Base-by-base conservation (phyloP, 2,329 filamentous ascomycete genomes). In the Fusarium tjaetaba region DNA sequence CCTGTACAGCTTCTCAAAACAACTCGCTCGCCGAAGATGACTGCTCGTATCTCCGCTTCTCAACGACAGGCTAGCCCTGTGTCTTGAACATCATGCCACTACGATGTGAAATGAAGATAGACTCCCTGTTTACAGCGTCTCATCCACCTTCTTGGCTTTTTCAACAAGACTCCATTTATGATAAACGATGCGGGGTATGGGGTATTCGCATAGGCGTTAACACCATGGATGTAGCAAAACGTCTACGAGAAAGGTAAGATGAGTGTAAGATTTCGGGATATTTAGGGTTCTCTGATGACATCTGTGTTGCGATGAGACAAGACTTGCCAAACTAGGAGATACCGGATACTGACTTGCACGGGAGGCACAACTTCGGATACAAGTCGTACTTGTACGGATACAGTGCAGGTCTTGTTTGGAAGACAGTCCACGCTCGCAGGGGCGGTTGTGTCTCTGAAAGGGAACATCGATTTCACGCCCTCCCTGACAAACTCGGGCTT, bases 31-130 rank as follows among this genome's bases (percentile, higher is more conserved):
- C 72, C 72, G 71, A 72, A 51, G 18, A n/a, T 15, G 26, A 36
- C 45, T 16, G 36, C 65, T 74, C 72, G 71, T 74, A 74, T 74
- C 72, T 74, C 71, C 72, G 64, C 16, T 28, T 1, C 42, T 15
- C 10, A 7, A 11, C 18, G 7, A 36, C 22, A 42, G 22, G 10
- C 18, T 16, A 38, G n/a, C 11, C 30, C 18, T 68, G 36, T 10
- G 18, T 41, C 15, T 55, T 41, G 6, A 48, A 26, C 18, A 71
- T 74, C 67, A 62, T 42, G 51, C 58, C 62, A 74, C 59, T n/a
- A 45, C 24, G 14, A 39, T 26, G 32, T 49, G 14, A 42, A 39
- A 65, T 42, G n/a, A 45, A n/a, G 42, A 41, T n/a, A 26, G n/a
- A 46, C 22, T 56, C 36, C 45, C 28, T 45, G 22, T 20, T 58